Evolutionary conservation across 345 rosid genomes (phyloP), one percentile per base, ranked within the genome.

Genomic region (Eucalyptus grandis): DNA sequence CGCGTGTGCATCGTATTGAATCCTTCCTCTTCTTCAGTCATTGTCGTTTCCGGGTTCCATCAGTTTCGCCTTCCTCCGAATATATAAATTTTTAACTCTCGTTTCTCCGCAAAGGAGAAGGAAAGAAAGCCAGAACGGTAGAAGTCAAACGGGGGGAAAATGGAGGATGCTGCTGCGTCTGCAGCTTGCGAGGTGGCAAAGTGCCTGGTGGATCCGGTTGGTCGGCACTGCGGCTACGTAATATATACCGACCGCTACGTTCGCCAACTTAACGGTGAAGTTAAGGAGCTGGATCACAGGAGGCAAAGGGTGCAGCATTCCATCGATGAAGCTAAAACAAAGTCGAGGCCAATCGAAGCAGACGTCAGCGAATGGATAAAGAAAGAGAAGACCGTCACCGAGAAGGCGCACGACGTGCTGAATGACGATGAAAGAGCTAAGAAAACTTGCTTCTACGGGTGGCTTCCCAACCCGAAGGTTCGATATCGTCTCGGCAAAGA

Each of bases 201-300:
- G 14, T 3, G 1, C 14, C 7, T 58, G 14, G 4, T 26, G 65
- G 65, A 14, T 58, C 7, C 7, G 14, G n/a, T 58, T 4, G 1
- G 69, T 62, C 69, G 69, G 12, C 69, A 13, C 6, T 62, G 69
- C 16, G 69, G 69, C 69, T 62, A 62, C 3, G 17, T 27, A 34
- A 62, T 62, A 62, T 62, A 13, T 34, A 0, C 69, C 8, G 1
- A 27, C 16, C 13, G 16, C 31, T 27, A 62, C 4, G 69, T 27
- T 2, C 1, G 16, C 69, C 4, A 62, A 30, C 69, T 62, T 30
- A 6, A 62, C 2, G 9, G 13, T 0, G 69, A 62, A 62, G 2
- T 62, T 6, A 3, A 27, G 16, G 3, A 30, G 8, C 31, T 62
- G 16, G 5, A 11, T 1, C 0, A 27, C 4, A 17, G 0, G 31